A percentile compares a stretch with the other conserved stretches of the same genome.
Evolutionary conservation across 1,139 yeast genomes (phyloP).

Genomic region (Scheffersomyces stambukii): DNA sequence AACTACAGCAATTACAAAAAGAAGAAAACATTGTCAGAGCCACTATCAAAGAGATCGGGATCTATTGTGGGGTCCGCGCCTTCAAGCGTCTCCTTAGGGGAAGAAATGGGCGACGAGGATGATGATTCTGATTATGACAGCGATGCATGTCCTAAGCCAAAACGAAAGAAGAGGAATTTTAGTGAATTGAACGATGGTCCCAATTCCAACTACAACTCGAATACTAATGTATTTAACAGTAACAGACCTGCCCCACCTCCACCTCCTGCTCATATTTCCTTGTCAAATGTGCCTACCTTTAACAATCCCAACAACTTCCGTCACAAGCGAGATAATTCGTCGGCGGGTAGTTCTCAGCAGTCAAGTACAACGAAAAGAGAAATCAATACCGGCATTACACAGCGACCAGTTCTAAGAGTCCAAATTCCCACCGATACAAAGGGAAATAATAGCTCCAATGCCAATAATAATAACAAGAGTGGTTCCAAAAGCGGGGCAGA

Average conservation of each 20-base stretch:
- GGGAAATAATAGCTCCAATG: slow-evolving; percentile 16
- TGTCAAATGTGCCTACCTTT: slow-evolving; percentile 28
- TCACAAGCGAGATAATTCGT: too few species aligned
- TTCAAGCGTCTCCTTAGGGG: slow-evolving; percentile 9
- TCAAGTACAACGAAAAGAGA: slow-evolving; percentile 8
- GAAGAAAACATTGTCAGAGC: slow-evolving; percentile 22
- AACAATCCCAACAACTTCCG: slow-evolving; percentile 13
- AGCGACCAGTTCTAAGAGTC: slow-evolving; percentile 47
- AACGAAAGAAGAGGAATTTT: slow-evolving; percentile 21
- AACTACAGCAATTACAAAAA: slow-evolving; percentile 49
- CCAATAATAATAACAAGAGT: slow-evolving; percentile 8
- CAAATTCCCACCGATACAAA: slow-evolving; percentile 47
- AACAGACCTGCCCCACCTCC: slow-evolving; percentile 12
- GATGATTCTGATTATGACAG: slow-evolving; percentile 28
- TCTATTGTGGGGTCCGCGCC: slow-evolving; percentile 8
- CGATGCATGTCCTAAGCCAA: slow-evolving; percentile 26
- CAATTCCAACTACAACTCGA: too few species aligned
- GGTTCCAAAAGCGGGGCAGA: slow-evolving; percentile 7
- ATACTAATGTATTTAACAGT: slow-evolving; percentile 10
- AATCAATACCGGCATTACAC: slow-evolving; percentile 11
- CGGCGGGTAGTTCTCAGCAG: not conserved
- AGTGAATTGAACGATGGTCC: too few species aligned
- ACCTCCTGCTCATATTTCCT: slow-evolving; percentile 26
- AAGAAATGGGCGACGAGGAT: slow-evolving; percentile 10
- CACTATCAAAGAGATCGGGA: slow-evolving; percentile 11